phyloP scores from a whole-genome alignment of 2,329 filamentous ascomycete genomes.

The Xylaria hypoxylon region DNA sequence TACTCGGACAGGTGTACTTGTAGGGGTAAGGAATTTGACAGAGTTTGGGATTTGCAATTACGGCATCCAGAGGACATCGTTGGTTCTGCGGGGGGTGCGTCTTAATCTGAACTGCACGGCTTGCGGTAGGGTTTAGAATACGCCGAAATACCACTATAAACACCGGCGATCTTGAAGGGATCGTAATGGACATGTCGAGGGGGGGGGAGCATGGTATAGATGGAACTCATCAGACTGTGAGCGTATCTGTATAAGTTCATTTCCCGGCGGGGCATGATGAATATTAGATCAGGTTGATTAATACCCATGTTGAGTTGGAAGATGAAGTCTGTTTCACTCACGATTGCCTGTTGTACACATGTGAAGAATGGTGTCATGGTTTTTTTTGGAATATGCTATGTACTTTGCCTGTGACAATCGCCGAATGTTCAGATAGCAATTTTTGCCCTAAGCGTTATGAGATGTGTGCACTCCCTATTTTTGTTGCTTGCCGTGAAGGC shows the following conservation, averaged over 20 bases:
- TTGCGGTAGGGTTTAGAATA: constrained; percentile 11
- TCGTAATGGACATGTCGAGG: constrained; percentile 7
- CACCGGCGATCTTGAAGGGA: constrained; percentile 26
- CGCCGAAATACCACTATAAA: constrained; percentile 32
- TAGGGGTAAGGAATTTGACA: constrained; percentile 1
- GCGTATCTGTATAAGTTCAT: constrained; percentile 3
- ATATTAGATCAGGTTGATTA: constrained; percentile 15
- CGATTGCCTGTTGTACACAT: not conserved
- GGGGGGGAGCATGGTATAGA: constrained; percentile 7
- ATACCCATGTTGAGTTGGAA: constrained; percentile 11
- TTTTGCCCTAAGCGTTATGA: not conserved
- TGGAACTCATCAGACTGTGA: not conserved
- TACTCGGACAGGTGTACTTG: constrained; percentile 20
- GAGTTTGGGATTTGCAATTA: constrained; percentile 7
- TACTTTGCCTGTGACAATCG: constrained; percentile 2
- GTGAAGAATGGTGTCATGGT: not conserved
- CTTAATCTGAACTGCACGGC: constrained; percentile 9
- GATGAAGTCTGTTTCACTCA: constrained; percentile 6
- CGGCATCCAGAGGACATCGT: not conserved
- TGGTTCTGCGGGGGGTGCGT: not conserved
- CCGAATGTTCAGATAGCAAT: not conserved
- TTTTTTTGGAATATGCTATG: constrained; percentile 5
- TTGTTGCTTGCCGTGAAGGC: not conserved
- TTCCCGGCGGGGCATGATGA: not conserved
- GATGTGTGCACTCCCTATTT: not conserved